phyloP scores from a whole-genome alignment of 2,329 filamentous ascomycete species.

The Aspergillus pseudoterreus region DNA sequence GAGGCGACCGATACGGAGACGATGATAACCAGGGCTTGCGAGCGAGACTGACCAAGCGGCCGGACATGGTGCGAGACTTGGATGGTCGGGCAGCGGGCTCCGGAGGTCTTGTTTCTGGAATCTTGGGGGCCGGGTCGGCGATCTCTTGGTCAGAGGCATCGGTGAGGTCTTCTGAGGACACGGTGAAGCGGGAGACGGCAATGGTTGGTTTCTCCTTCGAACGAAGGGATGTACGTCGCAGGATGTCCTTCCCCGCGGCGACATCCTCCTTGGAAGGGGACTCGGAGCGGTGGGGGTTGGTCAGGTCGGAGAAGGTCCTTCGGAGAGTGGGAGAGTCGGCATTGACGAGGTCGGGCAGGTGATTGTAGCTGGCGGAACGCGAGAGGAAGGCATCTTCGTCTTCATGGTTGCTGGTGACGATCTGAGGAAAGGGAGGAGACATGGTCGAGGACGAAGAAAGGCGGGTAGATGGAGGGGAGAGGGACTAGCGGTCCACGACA shows the following conservation, averaged over 20 bases:
- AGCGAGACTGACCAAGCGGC: conserved; percentile 48
- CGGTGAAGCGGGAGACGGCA: conserved; percentile 33
- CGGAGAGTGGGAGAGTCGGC: conserved; percentile 41
- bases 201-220: conserved; percentile 30
- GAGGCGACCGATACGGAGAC: conserved; percentile 44
- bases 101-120: conserved; percentile 26
- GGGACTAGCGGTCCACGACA: conserved; percentile 17
- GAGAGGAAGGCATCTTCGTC: conserved; percentile 36
- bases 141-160: conserved; percentile 17
- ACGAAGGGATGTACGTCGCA: conserved; percentile 39
- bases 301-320: conserved; percentile 49
- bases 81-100: conserved; percentile 33
- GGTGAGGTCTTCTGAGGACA: conserved; percentile 35
- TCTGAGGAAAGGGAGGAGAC: conserved; percentile 27
- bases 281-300: conserved; percentile 38
- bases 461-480: background rate
- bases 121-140: conserved; percentile 14
- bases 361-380: conserved; percentile 57
- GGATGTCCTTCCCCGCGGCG: conserved; percentile 38
- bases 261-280: conserved; percentile 37
- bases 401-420: conserved; percentile 20
- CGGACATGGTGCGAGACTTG: conserved; percentile 48
- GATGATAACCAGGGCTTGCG: conserved; percentile 49
- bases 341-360: conserved; percentile 43
- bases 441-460: conserved; percentile 23